Evolutionary conservation across 176 grass and related monocot genomes (phyloP).

Genomic region (Dendrocalamus sinicus): DNA sequence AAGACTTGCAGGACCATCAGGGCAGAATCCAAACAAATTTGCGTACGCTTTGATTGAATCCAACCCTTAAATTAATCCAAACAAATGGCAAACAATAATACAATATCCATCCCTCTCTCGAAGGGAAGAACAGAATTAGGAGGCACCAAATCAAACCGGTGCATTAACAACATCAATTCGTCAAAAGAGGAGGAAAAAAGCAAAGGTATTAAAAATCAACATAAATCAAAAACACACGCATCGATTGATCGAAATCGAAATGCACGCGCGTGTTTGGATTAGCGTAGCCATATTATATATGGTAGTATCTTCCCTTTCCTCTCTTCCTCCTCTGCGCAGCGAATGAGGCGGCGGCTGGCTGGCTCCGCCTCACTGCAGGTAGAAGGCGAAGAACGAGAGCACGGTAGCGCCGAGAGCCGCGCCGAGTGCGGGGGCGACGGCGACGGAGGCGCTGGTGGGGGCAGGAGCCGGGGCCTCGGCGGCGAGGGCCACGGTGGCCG

Average conservation of each 20-base stretch:
- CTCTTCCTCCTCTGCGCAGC: slow-evolving; percentile 5
- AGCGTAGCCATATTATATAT: not conserved
- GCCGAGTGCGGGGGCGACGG: slow-evolving; percentile 55
- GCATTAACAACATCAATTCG: slow-evolving; percentile 34
- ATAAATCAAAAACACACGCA: slow-evolving; percentile 29
- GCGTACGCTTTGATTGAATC: not conserved
- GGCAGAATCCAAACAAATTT: not conserved
- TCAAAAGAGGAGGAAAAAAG: slow-evolving; percentile 30
- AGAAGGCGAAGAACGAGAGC: slow-evolving; percentile 81
- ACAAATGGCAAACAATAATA: slow-evolving; percentile 45
- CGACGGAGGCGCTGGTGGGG: slow-evolving; percentile 58
- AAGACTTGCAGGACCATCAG: not conserved
- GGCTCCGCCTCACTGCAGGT: slow-evolving; percentile 58
- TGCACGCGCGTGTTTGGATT: slow-evolving; percentile 17
- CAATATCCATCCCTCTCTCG: slow-evolving; percentile 40
- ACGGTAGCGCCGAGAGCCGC: slow-evolving; percentile 63
- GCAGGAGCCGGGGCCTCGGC: slow-evolving; percentile 71
- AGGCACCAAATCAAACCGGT: slow-evolving; percentile 32
- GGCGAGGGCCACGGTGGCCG: slow-evolving; percentile 68
- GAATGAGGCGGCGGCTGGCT: not conserved
- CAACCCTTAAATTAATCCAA: slow-evolving; percentile 43
- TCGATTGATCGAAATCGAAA: slow-evolving; percentile 5
- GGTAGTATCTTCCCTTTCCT: slow-evolving; percentile 1
- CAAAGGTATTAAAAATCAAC: not conserved
- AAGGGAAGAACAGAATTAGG: slow-evolving; percentile 36